phyloP scores from a whole-genome alignment of 2,329 filamentous ascomycete species.

The Thermoascus crustaceus region DNA sequence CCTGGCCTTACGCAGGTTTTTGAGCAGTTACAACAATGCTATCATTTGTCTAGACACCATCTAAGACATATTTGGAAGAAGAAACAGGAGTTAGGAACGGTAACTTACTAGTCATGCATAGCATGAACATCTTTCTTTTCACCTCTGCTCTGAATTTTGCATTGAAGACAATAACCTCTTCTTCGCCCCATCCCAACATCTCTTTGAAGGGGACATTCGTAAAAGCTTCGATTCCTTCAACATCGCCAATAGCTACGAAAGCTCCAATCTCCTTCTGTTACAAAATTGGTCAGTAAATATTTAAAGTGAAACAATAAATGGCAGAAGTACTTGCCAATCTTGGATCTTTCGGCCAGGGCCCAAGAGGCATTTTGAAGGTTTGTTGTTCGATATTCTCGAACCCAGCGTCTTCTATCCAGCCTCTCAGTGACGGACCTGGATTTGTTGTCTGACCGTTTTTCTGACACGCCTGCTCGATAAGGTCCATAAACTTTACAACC shows the following conservation, averaged over 20 bases:
- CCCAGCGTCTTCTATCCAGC: slow-evolving; percentile 15
- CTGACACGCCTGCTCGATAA: slow-evolving; percentile 19
- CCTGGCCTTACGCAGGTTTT: too few relatives aligned
- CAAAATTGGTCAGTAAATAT: too few relatives aligned
- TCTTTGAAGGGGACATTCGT: slow-evolving; percentile 11
- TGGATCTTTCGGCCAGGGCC: slow-evolving; percentile 21
- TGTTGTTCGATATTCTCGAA: slow-evolving; percentile 17
- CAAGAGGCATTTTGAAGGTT: slow-evolving; percentile 17
- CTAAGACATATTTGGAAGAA: too few relatives aligned
- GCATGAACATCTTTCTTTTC: slow-evolving; percentile 2
- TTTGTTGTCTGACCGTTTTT: slow-evolving; percentile 15
- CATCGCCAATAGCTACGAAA: slow-evolving; percentile 10
- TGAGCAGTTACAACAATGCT: too few relatives aligned
- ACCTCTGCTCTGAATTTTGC: background rate
- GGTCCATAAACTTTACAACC: slow-evolving; percentile 17
- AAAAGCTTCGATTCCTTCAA: slow-evolving; percentile 15
- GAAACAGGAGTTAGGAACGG: too few relatives aligned
- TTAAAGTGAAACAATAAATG: too few relatives aligned
- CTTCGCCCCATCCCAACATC: slow-evolving; percentile 15
- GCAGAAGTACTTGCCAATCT: too few relatives aligned
- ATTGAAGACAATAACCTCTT: slow-evolving; percentile 8
- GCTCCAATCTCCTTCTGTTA: slow-evolving; percentile 18
- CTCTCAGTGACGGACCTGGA: slow-evolving; percentile 7
- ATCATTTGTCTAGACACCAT: too few relatives aligned
- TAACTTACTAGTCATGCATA: slow-evolving; percentile 6